Evolutionary conservation across 257 asterid genomes (phyloP).

Genomic region (Solanum verrucosum): DNA sequence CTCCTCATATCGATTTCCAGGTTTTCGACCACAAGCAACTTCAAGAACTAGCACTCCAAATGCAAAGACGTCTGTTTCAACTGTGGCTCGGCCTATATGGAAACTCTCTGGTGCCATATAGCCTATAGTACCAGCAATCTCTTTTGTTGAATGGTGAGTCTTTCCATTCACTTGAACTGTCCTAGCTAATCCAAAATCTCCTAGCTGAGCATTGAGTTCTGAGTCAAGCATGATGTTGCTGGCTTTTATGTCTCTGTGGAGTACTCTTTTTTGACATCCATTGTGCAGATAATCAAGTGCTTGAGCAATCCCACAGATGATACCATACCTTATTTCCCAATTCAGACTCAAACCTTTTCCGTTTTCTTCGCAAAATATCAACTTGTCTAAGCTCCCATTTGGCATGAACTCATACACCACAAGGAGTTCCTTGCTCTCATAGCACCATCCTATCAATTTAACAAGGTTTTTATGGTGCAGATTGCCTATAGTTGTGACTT

Average conservation of each 20-base stretch:
- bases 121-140: conserved; percentile 9
- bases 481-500: conserved; percentile 11
- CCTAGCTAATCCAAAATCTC: conserved; percentile 9
- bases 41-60: conserved; percentile 13
- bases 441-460: conserved; percentile 6
- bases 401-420: conserved; percentile 14
- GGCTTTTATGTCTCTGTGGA: conserved; percentile 10
- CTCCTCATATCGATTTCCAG: neutral
- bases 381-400: conserved; percentile 10
- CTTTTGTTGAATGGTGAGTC: conserved; percentile 8
- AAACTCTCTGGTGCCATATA: conserved; percentile 15
- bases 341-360: neutral
- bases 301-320: neutral
- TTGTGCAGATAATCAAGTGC: conserved; percentile 16
- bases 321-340: conserved; percentile 1
- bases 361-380: neutral
- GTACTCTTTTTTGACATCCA: conserved; percentile 6
- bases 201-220: conserved; percentile 1
- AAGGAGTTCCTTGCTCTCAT: conserved; percentile 1
- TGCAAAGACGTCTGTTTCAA: conserved; percentile 11
- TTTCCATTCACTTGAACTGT: neutral
- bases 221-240: conserved; percentile 10
- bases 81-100: conserved; percentile 4
- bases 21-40: conserved; percentile 11
- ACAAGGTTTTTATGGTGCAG: conserved; percentile 11